Base-by-base conservation (phyloP, 495 filamentous ascomycete genomes). In the Aspergillus hancockii region DNA sequence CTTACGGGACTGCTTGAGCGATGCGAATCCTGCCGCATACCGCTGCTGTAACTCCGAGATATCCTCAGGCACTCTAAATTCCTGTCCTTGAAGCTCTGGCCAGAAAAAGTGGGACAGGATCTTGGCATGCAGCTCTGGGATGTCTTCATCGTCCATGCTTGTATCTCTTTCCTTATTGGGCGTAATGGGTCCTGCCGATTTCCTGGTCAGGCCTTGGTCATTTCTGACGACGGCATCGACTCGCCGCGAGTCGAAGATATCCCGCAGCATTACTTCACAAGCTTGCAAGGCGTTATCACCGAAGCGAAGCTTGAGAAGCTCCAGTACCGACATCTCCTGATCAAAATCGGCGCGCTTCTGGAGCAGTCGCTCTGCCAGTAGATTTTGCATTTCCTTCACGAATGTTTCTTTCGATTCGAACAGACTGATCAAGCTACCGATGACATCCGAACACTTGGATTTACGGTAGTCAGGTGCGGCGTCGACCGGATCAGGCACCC, bases 231-330 rank as follows among this genome's bases (percentile, higher is more conserved):
- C 70, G 25, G 73, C 66, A 65, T 96, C 86, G 49, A 94, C 82
- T 47, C 85, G 82, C 47, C 83, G 80, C 13, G 92, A 97, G 65
- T 97, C 92, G 49, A 87, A 81, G n/a, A 98, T 88, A 73, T 99
- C 94, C 49, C 87, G 88, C 28, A 98, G 82, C 94, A 99, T 99
- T 58, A 99, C 94, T 66, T 98, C 92, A 73, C 91, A 96, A 45
- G 88, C 87, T 68, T 98, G 94, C 45, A 97, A 77, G 9, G 88
- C 83, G 4, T 85, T 81, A 62, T 96, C 92, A 16, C 93, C 95
- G 53, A 97, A 93, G 7, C 93, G 88, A 8, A 89, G 73, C 73
- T 96, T 98, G 46, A 98, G 82, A 8, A 98, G 79, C 52, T 96
- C 89, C 5, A 98, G 83, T 7, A 97, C 92, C 6, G 83, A 79